These are phyloP conservation scores for Trichoderma citrinoviride DNA, from an alignment of 2,329 filamentous ascomycete genomes.

Conservation along the genomic window DNA sequence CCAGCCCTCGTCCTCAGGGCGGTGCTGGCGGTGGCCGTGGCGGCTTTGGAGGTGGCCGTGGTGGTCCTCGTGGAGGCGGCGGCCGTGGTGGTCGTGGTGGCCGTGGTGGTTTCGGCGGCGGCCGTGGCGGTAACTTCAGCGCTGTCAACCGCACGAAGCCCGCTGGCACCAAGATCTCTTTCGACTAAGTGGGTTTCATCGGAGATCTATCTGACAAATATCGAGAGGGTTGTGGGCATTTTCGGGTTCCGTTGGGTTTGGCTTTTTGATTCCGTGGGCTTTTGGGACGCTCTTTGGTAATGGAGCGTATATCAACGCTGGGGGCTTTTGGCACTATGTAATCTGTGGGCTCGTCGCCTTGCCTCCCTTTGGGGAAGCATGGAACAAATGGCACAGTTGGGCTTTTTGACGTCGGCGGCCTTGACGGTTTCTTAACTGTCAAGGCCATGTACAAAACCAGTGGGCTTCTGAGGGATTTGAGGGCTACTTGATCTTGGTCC, in stretches of 20 bases:
- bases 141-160: constrained; percentile 45
- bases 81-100: constrained; percentile 55
- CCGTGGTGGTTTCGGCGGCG: constrained; percentile 43
- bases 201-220: constrained; percentile 42
- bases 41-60: constrained; percentile 47
- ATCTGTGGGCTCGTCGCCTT: constrained; percentile 41
- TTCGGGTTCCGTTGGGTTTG: constrained; percentile 53
- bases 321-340: constrained; percentile 48
- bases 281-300: constrained; percentile 49
- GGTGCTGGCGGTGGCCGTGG: constrained; percentile 46
- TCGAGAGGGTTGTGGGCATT: constrained; percentile 44
- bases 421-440: constrained; percentile 28
- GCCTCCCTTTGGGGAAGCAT: constrained; percentile 21
- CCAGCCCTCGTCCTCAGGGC: constrained; percentile 61
- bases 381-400: constrained; percentile 26
- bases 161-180: constrained; percentile 75
- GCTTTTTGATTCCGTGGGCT: constrained; percentile 46
- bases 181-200: constrained; percentile 43
- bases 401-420: constrained; percentile 37
- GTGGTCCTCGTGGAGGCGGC: constrained; percentile 50
- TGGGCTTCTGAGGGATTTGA: constrained; percentile 44
- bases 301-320: constrained; percentile 55
- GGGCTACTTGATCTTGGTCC: constrained; percentile 34
- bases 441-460: constrained; percentile 30
- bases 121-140: constrained; percentile 52